These are phyloP conservation scores for Chytriomyces sp. DNA, from an alignment of 192 early-diverging fungal species.

Conservation along the genomic window DNA sequence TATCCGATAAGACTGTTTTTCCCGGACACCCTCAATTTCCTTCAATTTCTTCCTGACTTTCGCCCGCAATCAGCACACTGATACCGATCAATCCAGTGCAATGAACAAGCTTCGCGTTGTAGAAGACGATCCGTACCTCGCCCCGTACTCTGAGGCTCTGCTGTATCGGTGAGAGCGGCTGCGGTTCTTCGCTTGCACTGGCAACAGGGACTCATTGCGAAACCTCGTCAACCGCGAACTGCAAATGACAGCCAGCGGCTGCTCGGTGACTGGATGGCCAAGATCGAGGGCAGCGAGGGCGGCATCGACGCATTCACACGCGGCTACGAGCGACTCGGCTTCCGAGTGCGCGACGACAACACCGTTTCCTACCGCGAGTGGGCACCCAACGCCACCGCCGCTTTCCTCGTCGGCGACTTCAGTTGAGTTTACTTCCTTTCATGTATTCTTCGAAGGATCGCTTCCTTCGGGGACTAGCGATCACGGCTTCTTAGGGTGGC, in stretches of 20 bases:
- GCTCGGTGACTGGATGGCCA: constrained; percentile 71
- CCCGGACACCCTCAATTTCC: too few species aligned
- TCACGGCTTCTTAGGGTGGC: too few species aligned
- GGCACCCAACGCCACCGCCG: constrained; percentile 81
- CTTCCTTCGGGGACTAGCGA: too few species aligned
- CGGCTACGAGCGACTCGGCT: constrained; percentile 80
- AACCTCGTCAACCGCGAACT: not conserved
- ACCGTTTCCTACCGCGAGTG: constrained; percentile 88
- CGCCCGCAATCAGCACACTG: too few species aligned
- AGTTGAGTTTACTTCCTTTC: constrained; percentile 56
- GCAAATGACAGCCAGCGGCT: constrained; percentile 1
- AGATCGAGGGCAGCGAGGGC: constrained; percentile 70
- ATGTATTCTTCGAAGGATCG: not conserved
- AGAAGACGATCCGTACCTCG: constrained; percentile 78
- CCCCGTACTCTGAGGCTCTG: constrained; percentile 66
- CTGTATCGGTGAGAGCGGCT: constrained; percentile 51
- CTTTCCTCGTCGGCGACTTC: constrained; percentile 90
- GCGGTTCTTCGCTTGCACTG: not conserved
- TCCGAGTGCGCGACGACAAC: constrained; percentile 59
- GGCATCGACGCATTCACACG: constrained; percentile 84
- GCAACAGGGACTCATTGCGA: not conserved
- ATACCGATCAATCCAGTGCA: not conserved
- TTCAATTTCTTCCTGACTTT: too few species aligned
- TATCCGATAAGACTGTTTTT: too few species aligned
- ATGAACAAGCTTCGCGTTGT: constrained; percentile 45